Evolutionary conservation across 1,139 yeast genomes (phyloP).

Genomic region (Nakaseomyces delphensis): DNA sequence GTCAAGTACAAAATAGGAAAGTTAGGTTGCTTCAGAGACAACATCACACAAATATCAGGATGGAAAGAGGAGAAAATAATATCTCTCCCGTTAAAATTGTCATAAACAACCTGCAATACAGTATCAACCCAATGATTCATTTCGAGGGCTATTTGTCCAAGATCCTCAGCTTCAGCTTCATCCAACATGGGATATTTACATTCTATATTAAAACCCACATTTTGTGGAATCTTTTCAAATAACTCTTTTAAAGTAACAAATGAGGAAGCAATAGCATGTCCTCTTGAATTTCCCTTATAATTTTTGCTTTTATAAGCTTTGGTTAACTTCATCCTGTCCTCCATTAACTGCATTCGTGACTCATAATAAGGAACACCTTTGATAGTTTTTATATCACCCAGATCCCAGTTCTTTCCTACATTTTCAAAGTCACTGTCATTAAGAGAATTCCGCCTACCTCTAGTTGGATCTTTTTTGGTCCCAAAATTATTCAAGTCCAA

Average conservation of each 20-base stretch:
- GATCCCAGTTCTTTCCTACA: constrained; percentile 7
- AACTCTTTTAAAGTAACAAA: constrained; percentile 84
- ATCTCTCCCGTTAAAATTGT: constrained; percentile 71
- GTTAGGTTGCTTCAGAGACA: constrained; percentile 87
- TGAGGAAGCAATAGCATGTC: constrained; percentile 81
- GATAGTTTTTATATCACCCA: constrained; percentile 9
- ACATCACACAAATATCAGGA: constrained; percentile 81
- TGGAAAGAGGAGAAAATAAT: constrained; percentile 88
- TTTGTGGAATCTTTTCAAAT: constrained; percentile 68
- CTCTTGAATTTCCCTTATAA: constrained; percentile 86
- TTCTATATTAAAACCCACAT: constrained; percentile 90
- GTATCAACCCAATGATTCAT: constrained; percentile 83
- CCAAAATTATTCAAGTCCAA: constrained; percentile 45
- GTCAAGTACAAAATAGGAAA: constrained; percentile 84
- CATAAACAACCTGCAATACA: constrained; percentile 71
- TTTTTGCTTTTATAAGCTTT: constrained; percentile 81
- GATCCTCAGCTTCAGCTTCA: constrained; percentile 81
- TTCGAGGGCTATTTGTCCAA: constrained; percentile 80
- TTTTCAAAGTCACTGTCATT: constrained; percentile 6
- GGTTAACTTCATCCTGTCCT: constrained; percentile 73
- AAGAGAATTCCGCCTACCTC: constrained; percentile 4
- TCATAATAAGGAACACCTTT: constrained; percentile 8
- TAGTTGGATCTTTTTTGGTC: constrained; percentile 5
- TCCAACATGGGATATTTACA: constrained; percentile 93
- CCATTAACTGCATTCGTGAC: constrained; percentile 30